phyloP scores from a whole-genome alignment of 148 eudicot species.

The Persicaria tinctoria region DNA sequence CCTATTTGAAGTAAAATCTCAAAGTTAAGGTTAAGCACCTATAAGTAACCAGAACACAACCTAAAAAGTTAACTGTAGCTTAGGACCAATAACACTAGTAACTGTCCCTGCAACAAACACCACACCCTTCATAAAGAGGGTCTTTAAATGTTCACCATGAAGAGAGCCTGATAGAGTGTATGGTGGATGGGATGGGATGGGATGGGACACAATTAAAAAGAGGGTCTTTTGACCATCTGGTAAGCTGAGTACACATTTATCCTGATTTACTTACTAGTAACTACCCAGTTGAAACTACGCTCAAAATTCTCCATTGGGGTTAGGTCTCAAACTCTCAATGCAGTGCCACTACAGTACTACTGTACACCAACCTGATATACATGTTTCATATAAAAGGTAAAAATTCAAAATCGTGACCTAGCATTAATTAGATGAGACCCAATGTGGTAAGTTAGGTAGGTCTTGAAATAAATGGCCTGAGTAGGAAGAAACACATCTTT shows the following conservation, averaged over 20 bases:
- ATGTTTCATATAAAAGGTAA: constrained; percentile 2
- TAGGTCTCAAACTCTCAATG: not conserved
- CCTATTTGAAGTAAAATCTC: too few relatives aligned
- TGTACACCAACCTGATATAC: not conserved
- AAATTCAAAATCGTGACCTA: not conserved
- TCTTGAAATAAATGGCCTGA: constrained; percentile 3
- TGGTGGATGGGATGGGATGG: not conserved
- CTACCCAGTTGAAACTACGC: not conserved
- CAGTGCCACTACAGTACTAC: not conserved
- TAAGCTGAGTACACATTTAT: not conserved
- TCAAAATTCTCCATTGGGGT: not conserved
- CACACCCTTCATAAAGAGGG: constrained; percentile 5
- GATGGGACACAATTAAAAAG: not conserved
- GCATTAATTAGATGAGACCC: constrained; percentile 2
- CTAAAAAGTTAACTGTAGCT: not conserved
- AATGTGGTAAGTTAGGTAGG: constrained; percentile 11
- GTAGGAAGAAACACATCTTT: not conserved
- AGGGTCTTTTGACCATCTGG: constrained; percentile 2
- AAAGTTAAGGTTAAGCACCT: too few relatives aligned
- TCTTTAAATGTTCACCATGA: not conserved
- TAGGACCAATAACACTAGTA: not conserved
- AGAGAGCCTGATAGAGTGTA: constrained; percentile 2
- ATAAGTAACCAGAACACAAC: not conserved
- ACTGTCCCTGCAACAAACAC: not conserved
- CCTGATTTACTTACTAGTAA: not conserved